A percentile compares a stretch with the other conserved stretches of the same genome.
These are phyloP conservation scores for Acorus calamus DNA, from an alignment of 106 monocot genomes.

Conservation along the genomic window DNA sequence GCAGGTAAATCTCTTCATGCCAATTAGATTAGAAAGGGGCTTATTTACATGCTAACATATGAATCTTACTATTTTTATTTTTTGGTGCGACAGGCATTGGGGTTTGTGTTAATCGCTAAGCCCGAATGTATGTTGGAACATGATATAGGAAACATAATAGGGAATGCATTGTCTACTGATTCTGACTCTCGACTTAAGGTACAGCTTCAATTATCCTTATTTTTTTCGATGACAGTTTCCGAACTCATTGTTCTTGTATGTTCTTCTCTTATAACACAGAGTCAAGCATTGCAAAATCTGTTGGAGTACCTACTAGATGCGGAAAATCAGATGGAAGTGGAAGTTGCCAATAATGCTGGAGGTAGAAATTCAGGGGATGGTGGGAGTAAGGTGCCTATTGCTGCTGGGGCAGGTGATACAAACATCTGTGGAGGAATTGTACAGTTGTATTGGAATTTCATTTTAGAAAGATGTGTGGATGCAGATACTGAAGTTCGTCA, in stretches of 20 bases:
- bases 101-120: constrained; percentile 73
- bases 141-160: constrained; percentile 66
- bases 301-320: constrained; percentile 89
- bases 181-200: constrained; percentile 78
- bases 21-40: background rate
- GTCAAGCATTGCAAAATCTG: constrained; percentile 84
- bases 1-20: constrained; percentile 36
- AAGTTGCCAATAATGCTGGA: constrained; percentile 16
- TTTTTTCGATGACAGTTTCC: constrained; percentile 3
- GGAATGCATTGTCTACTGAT: constrained; percentile 57
- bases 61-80: background rate
- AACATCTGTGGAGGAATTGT: constrained; percentile 98
- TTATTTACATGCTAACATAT: constrained; percentile 1
- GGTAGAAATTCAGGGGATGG: constrained; percentile 20
- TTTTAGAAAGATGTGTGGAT: constrained; percentile 78
- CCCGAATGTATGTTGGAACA: constrained; percentile 89
- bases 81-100: constrained; percentile 56
- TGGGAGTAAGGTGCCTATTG: constrained; percentile 64
- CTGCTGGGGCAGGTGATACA: constrained; percentile 98
- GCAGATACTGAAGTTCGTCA: constrained; percentile 70
- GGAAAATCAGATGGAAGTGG: constrained; percentile 65
- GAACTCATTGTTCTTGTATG: background rate
- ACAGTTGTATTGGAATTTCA: constrained; percentile 85
- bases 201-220: background rate
- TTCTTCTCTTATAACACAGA: constrained; percentile 34